Evolutionary conservation across 2,329 filamentous ascomycete species (phyloP).

Genomic region (Arthrobotrys conoides): DNA sequence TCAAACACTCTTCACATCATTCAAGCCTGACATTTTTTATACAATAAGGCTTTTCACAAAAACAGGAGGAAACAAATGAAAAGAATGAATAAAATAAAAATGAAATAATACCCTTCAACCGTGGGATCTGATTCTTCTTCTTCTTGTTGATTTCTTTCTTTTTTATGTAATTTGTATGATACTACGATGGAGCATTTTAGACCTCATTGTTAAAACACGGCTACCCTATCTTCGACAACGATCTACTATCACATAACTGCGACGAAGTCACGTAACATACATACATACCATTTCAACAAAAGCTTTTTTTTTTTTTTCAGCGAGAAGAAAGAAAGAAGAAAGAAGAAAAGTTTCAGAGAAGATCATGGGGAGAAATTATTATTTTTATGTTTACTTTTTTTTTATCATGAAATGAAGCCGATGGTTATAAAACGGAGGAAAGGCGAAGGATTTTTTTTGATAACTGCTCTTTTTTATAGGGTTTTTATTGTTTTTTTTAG

Average conservation of each 20-base stretch:
- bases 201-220: constrained; percentile 23
- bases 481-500: constrained; percentile 8
- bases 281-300: not conserved
- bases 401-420: constrained; percentile 27
- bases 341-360: constrained; percentile 56
- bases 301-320: too few species aligned
- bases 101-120: constrained; percentile 46
- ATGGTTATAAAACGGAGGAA: constrained; percentile 55
- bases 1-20: constrained; percentile 18
- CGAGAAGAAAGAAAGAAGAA: not conserved
- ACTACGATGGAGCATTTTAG: constrained; percentile 60
- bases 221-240: not conserved
- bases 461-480: constrained; percentile 4
- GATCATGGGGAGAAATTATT: constrained; percentile 41
- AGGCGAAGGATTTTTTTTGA: constrained; percentile 36
- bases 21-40: constrained; percentile 58
- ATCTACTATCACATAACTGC: not conserved
- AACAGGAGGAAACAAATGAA: constrained; percentile 10
- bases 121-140: constrained; percentile 58
- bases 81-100: constrained; percentile 1
- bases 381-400: not conserved
- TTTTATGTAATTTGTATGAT: constrained; percentile 41
- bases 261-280: constrained; percentile 36
- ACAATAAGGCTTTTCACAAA: constrained; percentile 23
- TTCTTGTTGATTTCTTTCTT: not conserved